phyloP scores from a whole-genome alignment of 805 yeast genomes.

The Spathaspora gorwiae region DNA sequence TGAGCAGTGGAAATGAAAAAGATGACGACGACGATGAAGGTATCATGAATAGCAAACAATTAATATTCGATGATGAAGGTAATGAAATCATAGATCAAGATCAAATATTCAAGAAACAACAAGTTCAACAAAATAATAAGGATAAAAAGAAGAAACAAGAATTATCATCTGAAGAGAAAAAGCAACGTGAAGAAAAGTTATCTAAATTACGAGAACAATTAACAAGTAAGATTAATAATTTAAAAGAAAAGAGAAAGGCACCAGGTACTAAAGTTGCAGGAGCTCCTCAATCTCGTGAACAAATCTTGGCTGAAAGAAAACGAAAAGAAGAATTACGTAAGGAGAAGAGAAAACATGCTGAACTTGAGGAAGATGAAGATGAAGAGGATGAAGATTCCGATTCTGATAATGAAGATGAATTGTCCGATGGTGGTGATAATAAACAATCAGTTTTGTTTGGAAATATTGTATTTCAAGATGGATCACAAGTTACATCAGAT shows the following conservation, averaged over 20 bases:
- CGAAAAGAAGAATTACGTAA: slow-evolving; percentile 42
- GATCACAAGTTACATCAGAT: slow-evolving; percentile 74
- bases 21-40: slow-evolving; percentile 20
- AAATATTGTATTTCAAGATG: slow-evolving; percentile 78
- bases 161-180: slow-evolving; percentile 45
- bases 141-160: slow-evolving; percentile 16
- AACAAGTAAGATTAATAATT: slow-evolving; percentile 60
- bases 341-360: slow-evolving; percentile 36
- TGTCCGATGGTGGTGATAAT: slow-evolving; percentile 27
- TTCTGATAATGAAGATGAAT: slow-evolving; percentile 25
- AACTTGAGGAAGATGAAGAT: slow-evolving; percentile 28
- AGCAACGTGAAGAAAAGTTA: slow-evolving; percentile 49
- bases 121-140: slow-evolving; percentile 4
- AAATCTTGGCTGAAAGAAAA: slow-evolving; percentile 62
- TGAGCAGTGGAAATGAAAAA: slow-evolving; percentile 2
- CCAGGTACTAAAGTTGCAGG: slow-evolving; percentile 80
- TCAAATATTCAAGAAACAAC: slow-evolving; percentile 5
- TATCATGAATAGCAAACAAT: slow-evolving; percentile 16
- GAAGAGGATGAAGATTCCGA: slow-evolving; percentile 31
- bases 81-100: slow-evolving; percentile 15
- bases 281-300: slow-evolving; percentile 82
- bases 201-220: slow-evolving; percentile 73
- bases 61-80: slow-evolving; percentile 67
- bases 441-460: slow-evolving; percentile 58
- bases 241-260: slow-evolving; percentile 84